A percentile compares a stretch with the other conserved stretches of the same genome.
phyloP scores from a whole-genome alignment of 768 basidiomycete species.

The Rhodotorula taiwanensis region DNA sequence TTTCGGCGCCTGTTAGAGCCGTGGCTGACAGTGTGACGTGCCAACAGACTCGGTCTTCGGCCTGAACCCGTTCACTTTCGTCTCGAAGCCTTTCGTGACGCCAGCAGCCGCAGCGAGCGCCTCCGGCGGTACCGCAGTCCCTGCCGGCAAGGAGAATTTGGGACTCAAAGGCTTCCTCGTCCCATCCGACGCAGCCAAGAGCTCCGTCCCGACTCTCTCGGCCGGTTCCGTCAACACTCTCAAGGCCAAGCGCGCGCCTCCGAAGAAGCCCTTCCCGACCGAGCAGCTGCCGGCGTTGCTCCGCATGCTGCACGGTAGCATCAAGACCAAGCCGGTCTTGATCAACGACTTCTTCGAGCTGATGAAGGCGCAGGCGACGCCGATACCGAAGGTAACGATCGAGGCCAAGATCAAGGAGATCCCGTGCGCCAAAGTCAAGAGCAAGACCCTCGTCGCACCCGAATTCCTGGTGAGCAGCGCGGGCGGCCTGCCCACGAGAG shows the following conservation, averaged over 20 bases:
- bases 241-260: slow-evolving; percentile 6
- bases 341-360: slow-evolving; percentile 2
- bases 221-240: slow-evolving; percentile 6
- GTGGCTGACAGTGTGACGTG: no score
- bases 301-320: slow-evolving; percentile 3
- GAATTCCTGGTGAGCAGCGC: slow-evolving; percentile 8
- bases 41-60: slow-evolving; percentile 22
- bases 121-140: neutral
- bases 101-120: neutral
- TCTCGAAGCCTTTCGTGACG: slow-evolving; percentile 18
- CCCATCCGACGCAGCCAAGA: neutral
- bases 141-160: slow-evolving; percentile 23
- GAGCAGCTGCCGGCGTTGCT: slow-evolving; percentile 2
- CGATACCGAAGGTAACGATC: slow-evolving; percentile 10
- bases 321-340: neutral
- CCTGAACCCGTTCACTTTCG: slow-evolving; percentile 36
- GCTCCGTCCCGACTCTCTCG: neutral
- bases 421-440: slow-evolving; percentile 15
- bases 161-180: slow-evolving; percentile 1
- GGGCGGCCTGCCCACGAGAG: no score
- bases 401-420: slow-evolving; percentile 7
- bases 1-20: no score
- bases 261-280: slow-evolving; percentile 12
- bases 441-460: neutral
- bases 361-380: neutral